These are phyloP conservation scores for Saccharomycopsis phalli DNA, from an alignment of 1,139 yeast species.

Conservation along the genomic window DNA sequence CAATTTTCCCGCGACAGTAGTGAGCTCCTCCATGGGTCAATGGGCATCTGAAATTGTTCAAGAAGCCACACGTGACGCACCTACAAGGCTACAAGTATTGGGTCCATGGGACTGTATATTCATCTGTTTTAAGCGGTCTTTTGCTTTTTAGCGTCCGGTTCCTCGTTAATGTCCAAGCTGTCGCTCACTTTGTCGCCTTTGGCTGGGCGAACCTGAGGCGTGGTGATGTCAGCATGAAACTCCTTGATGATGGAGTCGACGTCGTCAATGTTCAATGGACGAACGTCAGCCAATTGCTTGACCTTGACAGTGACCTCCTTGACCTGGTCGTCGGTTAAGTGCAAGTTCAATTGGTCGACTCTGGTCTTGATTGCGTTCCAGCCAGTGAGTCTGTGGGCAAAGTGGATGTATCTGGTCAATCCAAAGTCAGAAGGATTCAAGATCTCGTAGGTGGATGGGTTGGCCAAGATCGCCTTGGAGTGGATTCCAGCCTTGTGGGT, in stretches of 20 bases:
- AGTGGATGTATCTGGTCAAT: conserved; percentile 89
- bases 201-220: conserved; percentile 30
- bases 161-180: conserved; percentile 22
- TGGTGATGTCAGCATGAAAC: conserved; percentile 62
- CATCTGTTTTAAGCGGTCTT: conserved; percentile 16
- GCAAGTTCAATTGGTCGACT: conserved; percentile 91
- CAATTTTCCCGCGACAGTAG: neutral
- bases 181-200: conserved; percentile 24
- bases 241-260: conserved; percentile 95
- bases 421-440: conserved; percentile 93
- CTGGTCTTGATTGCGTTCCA: conserved; percentile 99
- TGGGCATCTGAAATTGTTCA: no score
- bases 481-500: conserved; percentile 99
- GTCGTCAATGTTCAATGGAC: conserved; percentile 92
- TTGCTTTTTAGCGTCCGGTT: conserved; percentile 25
- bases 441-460: conserved; percentile 96
- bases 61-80: no score
- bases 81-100: no score
- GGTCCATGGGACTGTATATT: neutral
- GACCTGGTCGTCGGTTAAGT: conserved; percentile 84
- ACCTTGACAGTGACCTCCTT: conserved; percentile 93
- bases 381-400: conserved; percentile 95
- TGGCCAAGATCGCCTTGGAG: conserved; percentile 96
- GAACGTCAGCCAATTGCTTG: conserved; percentile 88
- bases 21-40: neutral